These are phyloP conservation scores for Immersiporthe knoxdaviesiana DNA, from an alignment of 2,329 filamentous ascomycete genomes.

Conservation along the genomic window DNA sequence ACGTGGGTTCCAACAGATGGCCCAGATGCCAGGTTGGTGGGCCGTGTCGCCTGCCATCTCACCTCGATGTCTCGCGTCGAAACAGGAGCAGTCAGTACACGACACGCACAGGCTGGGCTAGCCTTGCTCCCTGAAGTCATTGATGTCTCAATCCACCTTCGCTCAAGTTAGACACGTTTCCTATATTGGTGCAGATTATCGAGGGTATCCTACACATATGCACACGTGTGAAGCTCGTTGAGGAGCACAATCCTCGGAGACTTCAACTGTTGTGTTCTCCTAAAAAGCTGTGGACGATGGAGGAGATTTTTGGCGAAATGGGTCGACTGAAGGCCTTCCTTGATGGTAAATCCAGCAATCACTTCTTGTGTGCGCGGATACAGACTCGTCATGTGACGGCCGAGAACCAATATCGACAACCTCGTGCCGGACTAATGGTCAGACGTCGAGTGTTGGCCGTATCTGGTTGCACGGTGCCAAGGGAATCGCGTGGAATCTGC, in stretches of 20 bases:
- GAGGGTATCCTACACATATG: background rate
- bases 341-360: background rate
- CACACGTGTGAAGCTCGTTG: too few species aligned
- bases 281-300: background rate
- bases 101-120: slow-evolving; percentile 12
- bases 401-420: background rate
- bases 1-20: background rate
- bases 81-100: slow-evolving; percentile 19
- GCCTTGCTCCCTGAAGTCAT: background rate
- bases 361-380: background rate
- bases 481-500: background rate
- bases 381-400: background rate
- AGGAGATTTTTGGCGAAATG: background rate
- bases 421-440: background rate
- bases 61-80: slow-evolving; percentile 21
- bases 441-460: background rate
- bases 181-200: background rate
- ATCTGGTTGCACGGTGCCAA: background rate
- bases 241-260: background rate
- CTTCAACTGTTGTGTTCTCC: background rate
- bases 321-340: background rate
- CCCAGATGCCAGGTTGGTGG: background rate
- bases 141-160: slow-evolving; percentile 8
- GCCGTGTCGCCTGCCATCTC: background rate
- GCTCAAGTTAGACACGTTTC: background rate